A percentile compares a stretch with the other conserved stretches of the same genome.
Conservation (phyloP, 371 early-diverging fungal species). For the Amoeboaphelidium protococcarum region DNA sequence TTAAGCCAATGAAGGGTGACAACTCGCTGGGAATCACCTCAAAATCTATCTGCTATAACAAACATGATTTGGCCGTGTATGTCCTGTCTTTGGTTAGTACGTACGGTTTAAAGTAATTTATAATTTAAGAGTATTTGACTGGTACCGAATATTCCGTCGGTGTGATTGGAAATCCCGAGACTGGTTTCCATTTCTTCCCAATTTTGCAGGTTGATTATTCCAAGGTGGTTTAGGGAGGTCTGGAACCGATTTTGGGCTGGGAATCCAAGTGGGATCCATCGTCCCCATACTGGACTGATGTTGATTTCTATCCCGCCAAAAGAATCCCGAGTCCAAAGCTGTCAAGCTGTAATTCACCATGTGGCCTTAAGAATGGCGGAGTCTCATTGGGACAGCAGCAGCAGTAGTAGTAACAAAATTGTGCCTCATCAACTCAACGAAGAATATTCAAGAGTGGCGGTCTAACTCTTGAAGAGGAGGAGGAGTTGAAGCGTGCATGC, state of each 20-base stretch:
- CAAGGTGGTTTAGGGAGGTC: slow-evolving; percentile 11
- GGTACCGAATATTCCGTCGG: slow-evolving; percentile 24
- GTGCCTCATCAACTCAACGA: too few species aligned
- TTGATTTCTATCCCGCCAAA: slow-evolving; percentile 12
- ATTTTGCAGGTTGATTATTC: slow-evolving; percentile 20
- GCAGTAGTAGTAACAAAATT: too few species aligned
- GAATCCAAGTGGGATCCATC: slow-evolving; percentile 26
- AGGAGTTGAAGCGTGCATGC: slow-evolving; percentile 9
- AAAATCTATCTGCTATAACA: slow-evolving; percentile 14
- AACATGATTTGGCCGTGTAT: slow-evolving; percentile 13
- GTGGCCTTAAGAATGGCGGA: too few species aligned
- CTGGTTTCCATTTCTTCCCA: slow-evolving; percentile 24
- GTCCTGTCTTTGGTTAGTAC: slow-evolving; percentile 9
- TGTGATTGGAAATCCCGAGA: slow-evolving; percentile 16
- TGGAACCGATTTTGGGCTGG: slow-evolving; percentile 22
- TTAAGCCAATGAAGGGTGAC: slow-evolving; percentile 25
- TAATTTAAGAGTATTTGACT: slow-evolving; percentile 21
- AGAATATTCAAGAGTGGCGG: slow-evolving; percentile 1
- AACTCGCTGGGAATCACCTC: slow-evolving; percentile 23
- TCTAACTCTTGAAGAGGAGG: slow-evolving; percentile 3
- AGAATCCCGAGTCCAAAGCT: neutral
- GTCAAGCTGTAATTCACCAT: too few species aligned
- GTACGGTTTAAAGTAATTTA: slow-evolving; percentile 9
- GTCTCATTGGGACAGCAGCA: too few species aligned
- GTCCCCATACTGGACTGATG: slow-evolving; percentile 21